These are phyloP conservation scores for Cutaneotrichosporon sp. DNA, from an alignment of 1,284 basidiomycete species.

Conservation along the genomic window DNA sequence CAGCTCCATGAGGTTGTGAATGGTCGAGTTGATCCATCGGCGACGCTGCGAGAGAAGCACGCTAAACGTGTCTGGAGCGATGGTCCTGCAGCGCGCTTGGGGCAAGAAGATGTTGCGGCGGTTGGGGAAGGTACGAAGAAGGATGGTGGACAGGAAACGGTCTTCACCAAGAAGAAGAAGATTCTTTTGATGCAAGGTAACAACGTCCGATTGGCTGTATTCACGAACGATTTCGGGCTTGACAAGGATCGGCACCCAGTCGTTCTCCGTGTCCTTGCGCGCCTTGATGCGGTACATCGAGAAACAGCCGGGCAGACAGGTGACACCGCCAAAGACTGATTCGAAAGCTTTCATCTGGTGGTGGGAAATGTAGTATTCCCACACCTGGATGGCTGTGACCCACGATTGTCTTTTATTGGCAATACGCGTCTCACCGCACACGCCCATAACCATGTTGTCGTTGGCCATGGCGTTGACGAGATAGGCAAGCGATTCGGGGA, in stretches of 20 bases:
- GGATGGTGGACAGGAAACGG: slow-evolving; percentile 92
- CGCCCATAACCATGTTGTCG: slow-evolving; percentile 98
- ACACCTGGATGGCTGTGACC: slow-evolving; percentile 96
- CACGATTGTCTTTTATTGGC: slow-evolving; percentile 96
- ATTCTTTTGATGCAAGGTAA: slow-evolving; percentile 97
- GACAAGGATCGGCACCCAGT: slow-evolving; percentile 96
- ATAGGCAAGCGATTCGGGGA: slow-evolving; percentile 75
- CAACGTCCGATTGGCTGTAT: slow-evolving; percentile 90
- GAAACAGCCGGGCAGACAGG: slow-evolving; percentile 97
- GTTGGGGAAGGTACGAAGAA: slow-evolving; percentile 93
- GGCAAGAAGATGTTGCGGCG: slow-evolving; percentile 99
- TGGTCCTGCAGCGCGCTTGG: slow-evolving; percentile 88
- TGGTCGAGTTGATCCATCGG: slow-evolving; percentile 99
- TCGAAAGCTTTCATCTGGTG: slow-evolving; percentile 98
- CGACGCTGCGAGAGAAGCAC: slow-evolving; percentile 93
- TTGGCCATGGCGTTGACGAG: slow-evolving; percentile 97
- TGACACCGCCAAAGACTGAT: slow-evolving; percentile 98
- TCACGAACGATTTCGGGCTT: slow-evolving; percentile 97
- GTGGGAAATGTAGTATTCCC: slow-evolving; percentile 99
- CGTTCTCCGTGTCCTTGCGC: slow-evolving; percentile 75
- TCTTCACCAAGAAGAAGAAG: slow-evolving; percentile 94
- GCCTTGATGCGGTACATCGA: slow-evolving; percentile 99
- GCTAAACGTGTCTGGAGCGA: slow-evolving; percentile 92
- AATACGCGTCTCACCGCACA: slow-evolving; percentile 97
- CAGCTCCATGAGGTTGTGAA: slow-evolving; percentile 99